Percentiles rank a stretch among this genome's conserved stretches.
Conservation (phyloP, 108 stramenopile genomes). For the Schizochytrium sp. region DNA sequence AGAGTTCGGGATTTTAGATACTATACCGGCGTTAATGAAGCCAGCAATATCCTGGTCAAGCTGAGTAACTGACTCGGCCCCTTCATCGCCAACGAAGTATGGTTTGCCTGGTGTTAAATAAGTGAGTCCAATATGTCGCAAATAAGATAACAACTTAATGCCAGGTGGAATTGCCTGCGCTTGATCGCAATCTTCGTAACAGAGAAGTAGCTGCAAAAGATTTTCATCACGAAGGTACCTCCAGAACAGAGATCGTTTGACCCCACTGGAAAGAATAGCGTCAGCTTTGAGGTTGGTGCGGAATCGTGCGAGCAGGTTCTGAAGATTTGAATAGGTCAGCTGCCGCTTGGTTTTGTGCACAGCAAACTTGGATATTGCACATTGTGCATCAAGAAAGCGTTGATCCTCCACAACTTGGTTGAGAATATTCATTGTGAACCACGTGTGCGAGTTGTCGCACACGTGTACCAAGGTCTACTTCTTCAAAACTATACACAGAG, state of each 20-base stretch:
- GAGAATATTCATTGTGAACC: constrained; percentile 20
- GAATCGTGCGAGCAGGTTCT: not conserved
- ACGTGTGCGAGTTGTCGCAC: no score
- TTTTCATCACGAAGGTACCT: constrained; percentile 14
- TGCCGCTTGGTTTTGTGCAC: constrained; percentile 20
- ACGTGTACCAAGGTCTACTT: no score
- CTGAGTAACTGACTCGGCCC: constrained; percentile 3
- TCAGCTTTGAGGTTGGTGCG: not conserved
- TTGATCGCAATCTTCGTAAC: constrained; percentile 27
- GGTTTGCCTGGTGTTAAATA: constrained; percentile 30
- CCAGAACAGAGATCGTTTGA: constrained; percentile 34
- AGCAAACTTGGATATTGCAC: not conserved
- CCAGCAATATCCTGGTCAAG: constrained; percentile 15
- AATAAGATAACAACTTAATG: not conserved
- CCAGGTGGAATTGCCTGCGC: not conserved
- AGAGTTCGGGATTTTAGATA: not conserved
- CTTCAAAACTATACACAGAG: no score
- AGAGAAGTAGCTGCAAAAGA: constrained; percentile 32
- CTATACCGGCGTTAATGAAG: not conserved
- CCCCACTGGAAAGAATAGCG: not conserved
- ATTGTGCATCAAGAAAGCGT: constrained; percentile 1
- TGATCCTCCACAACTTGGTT: constrained; percentile 51
- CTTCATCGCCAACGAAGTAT: constrained; percentile 21
- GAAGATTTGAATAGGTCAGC: constrained; percentile 42
- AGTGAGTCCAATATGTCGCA: constrained; percentile 26